phyloP scores from a whole-genome alignment of 257 asterid species.

The Solanum piurae region DNA sequence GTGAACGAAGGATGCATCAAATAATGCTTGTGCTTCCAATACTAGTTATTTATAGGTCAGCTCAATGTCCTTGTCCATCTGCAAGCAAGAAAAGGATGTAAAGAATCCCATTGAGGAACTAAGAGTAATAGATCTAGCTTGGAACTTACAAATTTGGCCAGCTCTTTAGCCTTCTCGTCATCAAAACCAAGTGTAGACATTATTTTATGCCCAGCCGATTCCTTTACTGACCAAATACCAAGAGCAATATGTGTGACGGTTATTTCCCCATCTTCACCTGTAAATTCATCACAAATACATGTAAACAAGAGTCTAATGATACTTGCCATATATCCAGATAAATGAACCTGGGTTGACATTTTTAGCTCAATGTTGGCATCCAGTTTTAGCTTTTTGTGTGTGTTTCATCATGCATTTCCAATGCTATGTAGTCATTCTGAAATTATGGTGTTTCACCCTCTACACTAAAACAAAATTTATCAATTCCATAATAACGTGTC shows the following conservation, averaged over 20 bases:
- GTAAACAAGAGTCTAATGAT: neutral
- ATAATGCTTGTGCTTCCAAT: neutral
- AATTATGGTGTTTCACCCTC: neutral
- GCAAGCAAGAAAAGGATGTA: conserved; percentile 10
- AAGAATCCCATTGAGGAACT: neutral
- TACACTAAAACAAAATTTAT: neutral
- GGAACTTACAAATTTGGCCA: conserved; percentile 57
- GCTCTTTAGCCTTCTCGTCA: conserved; percentile 68
- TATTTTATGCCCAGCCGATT: conserved; percentile 65
- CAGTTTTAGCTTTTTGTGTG: neutral
- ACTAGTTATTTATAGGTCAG: conserved; percentile 30
- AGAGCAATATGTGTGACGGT: conserved; percentile 59
- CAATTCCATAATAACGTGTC: neutral
- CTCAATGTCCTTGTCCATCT: conserved; percentile 65
- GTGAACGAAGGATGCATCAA: neutral
- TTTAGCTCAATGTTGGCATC: neutral
- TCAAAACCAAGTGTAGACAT: conserved; percentile 62
- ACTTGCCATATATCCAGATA: neutral
- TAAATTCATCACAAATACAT: neutral
- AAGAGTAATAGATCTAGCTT: neutral
- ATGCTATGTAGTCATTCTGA: neutral
- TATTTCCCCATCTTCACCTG: conserved; percentile 86
- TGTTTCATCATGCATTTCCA: neutral
- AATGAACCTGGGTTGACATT: neutral
- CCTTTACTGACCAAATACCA: conserved; percentile 79